These are phyloP conservation scores for Pholiota molesta DNA, from an alignment of 768 basidiomycete genomes.

Conservation along the genomic window DNA sequence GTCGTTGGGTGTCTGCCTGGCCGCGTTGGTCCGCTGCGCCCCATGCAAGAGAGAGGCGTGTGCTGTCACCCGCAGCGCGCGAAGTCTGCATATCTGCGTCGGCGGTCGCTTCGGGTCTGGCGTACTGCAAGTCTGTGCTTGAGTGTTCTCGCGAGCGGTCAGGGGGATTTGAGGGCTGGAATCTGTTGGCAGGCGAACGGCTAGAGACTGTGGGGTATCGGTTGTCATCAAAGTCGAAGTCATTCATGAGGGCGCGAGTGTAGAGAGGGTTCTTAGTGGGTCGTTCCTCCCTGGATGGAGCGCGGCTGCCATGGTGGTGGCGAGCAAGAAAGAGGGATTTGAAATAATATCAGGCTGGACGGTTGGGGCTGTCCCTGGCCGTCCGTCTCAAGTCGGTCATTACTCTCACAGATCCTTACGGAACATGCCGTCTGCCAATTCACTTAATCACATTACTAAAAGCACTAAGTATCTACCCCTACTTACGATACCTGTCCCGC, in stretches of 20 bases:
- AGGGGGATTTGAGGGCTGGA: constrained; percentile 13
- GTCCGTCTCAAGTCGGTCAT: not conserved
- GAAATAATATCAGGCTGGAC: not conserved
- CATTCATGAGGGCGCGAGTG: constrained; percentile 57
- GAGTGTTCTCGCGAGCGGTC: constrained; percentile 22
- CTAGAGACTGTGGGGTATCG: constrained; percentile 48
- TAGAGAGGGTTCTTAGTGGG: constrained; percentile 43
- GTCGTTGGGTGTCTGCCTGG: constrained; percentile 24
- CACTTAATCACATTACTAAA: constrained; percentile 6
- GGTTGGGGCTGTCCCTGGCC: not conserved
- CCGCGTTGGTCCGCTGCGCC: constrained; percentile 25
- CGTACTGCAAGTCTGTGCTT: constrained; percentile 12
- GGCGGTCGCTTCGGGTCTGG: not conserved
- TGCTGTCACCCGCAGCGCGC: constrained; percentile 7
- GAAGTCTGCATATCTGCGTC: constrained; percentile 13
- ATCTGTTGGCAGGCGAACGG: constrained; percentile 18
- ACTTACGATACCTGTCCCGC: constrained; percentile 58
- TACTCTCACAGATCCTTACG: constrained; percentile 12
- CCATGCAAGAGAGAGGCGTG: constrained; percentile 15
- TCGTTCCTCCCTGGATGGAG: constrained; percentile 50
- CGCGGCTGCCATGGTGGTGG: constrained; percentile 51
- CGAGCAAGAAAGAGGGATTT: constrained; percentile 16
- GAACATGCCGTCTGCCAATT: constrained; percentile 21
- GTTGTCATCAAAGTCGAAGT: constrained; percentile 66
- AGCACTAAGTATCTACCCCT: not conserved